A percentile compares a stretch with the other conserved stretches of the same genome.
Evolutionary conservation across 805 yeast species (phyloP).

Genomic region (Hanseniaspora meyeri): DNA sequence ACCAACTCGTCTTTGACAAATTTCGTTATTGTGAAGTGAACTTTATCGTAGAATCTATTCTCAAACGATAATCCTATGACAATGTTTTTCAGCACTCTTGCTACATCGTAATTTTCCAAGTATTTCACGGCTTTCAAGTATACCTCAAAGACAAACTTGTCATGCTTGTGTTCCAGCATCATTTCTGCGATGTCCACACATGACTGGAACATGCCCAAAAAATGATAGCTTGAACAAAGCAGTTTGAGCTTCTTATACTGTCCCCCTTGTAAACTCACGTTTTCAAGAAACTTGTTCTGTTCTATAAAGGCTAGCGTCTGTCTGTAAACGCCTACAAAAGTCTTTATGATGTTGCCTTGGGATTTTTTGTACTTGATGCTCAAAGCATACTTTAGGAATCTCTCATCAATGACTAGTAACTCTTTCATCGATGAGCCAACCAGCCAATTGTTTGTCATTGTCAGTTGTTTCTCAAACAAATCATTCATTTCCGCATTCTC

Average conservation of each 20-base stretch:
- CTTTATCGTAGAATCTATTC: slow-evolving; percentile 51
- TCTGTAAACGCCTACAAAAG: background rate
- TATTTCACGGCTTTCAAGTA: background rate
- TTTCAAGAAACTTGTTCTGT: no score
- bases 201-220: background rate
- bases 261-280: background rate
- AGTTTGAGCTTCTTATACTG: background rate
- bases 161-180: background rate
- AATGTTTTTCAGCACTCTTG: background rate
- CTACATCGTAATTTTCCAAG: background rate
- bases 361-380: no score
- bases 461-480: background rate
- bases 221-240: background rate
- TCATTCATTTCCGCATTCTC: background rate
- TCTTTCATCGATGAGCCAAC: slow-evolving; percentile 20
- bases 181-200: background rate
- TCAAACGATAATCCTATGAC: slow-evolving; percentile 42
- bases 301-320: background rate
- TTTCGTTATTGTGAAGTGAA: slow-evolving; percentile 33
- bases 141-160: background rate
- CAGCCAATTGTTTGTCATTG: slow-evolving; percentile 24
- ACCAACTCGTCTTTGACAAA: slow-evolving; percentile 32
- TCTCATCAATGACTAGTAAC: background rate
- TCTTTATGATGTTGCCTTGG: background rate
- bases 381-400: background rate